Evolutionary conservation across 345 rosid genomes (phyloP).

Genomic region (Excoecaria agallocha): DNA sequence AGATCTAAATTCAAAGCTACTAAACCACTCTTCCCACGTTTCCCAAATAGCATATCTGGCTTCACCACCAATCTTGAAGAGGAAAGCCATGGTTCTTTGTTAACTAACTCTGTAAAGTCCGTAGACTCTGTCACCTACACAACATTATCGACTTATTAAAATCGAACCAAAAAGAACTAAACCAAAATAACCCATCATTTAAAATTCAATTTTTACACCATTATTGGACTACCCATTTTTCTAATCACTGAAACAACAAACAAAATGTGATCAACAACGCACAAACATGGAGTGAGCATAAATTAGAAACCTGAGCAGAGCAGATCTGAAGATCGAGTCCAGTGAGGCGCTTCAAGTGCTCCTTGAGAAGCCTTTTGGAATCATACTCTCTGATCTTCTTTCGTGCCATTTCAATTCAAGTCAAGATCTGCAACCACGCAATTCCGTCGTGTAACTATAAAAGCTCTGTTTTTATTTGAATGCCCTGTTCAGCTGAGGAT

Average conservation of each 20-base stretch:
- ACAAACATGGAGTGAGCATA: background rate
- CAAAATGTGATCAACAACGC: background rate
- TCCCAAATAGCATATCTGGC: conserved; percentile 97
- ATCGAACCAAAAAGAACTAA: background rate
- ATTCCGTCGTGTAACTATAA: background rate
- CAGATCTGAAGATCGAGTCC: conserved; percentile 54
- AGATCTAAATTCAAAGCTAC: conserved; percentile 90
- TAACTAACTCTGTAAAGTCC: conserved; percentile 71
- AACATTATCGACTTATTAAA: conserved; percentile 2
- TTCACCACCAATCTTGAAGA: conserved; percentile 86
- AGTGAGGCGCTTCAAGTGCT: conserved; percentile 73
- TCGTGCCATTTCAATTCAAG: conserved; percentile 52
- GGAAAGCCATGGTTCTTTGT: conserved; percentile 84
- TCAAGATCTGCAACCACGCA: background rate
- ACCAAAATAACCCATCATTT: background rate
- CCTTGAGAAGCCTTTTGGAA: conserved; percentile 69
- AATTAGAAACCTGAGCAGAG: conserved; percentile 61
- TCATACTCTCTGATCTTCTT: conserved; percentile 93
- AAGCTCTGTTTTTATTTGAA: background rate
- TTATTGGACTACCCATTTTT: background rate
- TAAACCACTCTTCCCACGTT: conserved; percentile 95
- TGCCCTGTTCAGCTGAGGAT: background rate
- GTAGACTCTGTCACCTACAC: conserved; percentile 75
- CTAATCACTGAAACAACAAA: background rate
- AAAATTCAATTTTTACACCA: background rate